These are phyloP conservation scores for Sporothrix pallida DNA, from an alignment of 2,329 filamentous ascomycete genomes.

Conservation along the genomic window DNA sequence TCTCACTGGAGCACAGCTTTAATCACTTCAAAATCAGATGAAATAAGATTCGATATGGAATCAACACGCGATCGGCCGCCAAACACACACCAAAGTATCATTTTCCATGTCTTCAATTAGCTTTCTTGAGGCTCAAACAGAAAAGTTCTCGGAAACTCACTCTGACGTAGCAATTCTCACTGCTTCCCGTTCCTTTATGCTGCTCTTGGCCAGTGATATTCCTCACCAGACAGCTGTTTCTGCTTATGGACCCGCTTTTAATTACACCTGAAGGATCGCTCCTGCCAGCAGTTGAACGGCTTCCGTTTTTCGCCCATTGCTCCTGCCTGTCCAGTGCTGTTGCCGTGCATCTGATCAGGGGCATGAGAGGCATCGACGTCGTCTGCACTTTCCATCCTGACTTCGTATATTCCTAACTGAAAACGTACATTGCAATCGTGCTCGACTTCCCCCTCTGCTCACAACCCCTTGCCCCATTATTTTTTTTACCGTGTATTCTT, in stretches of 20 bases:
- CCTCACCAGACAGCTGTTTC: neutral
- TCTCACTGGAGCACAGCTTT: neutral
- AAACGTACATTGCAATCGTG: neutral
- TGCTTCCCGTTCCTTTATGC: neutral
- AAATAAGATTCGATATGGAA: neutral
- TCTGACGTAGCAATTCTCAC: neutral
- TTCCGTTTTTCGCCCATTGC: neutral
- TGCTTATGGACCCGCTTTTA: constrained; percentile 21
- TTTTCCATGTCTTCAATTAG: neutral
- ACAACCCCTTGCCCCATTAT: too few relatives aligned
- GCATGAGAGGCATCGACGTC: neutral
- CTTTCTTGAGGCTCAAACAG: neutral
- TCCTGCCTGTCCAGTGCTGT: constrained; percentile 1
- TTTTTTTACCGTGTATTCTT: too few relatives aligned
- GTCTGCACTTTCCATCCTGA: neutral
- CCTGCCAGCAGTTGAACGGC: neutral
- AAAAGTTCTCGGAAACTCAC: neutral
- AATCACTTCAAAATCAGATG: neutral
- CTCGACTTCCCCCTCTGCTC: neutral
- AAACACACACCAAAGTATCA: neutral
- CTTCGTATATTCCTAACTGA: neutral
- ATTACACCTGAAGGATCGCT: constrained; percentile 16
- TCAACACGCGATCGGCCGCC: neutral
- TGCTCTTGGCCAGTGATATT: constrained; percentile 2
- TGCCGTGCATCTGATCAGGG: neutral